Conservation (phyloP, 305 asterid species). For the Solanum hybrid region DNA sequence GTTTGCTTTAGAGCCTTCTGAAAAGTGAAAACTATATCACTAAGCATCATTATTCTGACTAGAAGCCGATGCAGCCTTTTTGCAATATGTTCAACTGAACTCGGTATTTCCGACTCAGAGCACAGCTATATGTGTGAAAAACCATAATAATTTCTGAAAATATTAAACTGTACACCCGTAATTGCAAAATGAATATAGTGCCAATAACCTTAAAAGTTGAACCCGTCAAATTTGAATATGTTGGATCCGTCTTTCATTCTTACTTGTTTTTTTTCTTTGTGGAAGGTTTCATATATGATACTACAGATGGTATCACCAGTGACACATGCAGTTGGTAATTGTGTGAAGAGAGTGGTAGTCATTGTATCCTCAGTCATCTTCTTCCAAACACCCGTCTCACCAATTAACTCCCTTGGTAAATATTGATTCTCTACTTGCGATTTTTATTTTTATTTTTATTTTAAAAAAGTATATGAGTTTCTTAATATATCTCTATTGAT, state of each 20-base stretch:
- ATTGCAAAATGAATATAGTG: background rate
- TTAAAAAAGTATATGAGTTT: background rate
- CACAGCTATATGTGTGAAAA: background rate
- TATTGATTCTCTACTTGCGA: background rate
- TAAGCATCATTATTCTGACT: background rate
- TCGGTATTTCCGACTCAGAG: background rate
- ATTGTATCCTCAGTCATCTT: slow-evolving; percentile 66
- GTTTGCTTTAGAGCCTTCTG: background rate
- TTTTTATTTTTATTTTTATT: background rate
- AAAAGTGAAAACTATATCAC: background rate
- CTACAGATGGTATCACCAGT: slow-evolving; percentile 74
- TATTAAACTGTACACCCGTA: background rate
- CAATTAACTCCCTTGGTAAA: slow-evolving; percentile 54
- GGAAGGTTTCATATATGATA: slow-evolving; percentile 74
- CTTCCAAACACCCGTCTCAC: slow-evolving; percentile 63
- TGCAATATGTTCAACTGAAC: background rate
- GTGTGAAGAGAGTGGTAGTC: slow-evolving; percentile 78
- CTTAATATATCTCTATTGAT: background rate
- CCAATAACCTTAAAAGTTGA: background rate
- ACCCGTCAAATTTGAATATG: background rate
- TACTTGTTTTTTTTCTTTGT: background rate
- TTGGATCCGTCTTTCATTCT: background rate
- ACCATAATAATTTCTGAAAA: background rate
- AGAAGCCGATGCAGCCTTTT: background rate
- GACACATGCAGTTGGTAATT: slow-evolving; percentile 84